Base-by-base conservation (phyloP, 257 asterid genomes). In the Solanum megistacrolobum region DNA sequence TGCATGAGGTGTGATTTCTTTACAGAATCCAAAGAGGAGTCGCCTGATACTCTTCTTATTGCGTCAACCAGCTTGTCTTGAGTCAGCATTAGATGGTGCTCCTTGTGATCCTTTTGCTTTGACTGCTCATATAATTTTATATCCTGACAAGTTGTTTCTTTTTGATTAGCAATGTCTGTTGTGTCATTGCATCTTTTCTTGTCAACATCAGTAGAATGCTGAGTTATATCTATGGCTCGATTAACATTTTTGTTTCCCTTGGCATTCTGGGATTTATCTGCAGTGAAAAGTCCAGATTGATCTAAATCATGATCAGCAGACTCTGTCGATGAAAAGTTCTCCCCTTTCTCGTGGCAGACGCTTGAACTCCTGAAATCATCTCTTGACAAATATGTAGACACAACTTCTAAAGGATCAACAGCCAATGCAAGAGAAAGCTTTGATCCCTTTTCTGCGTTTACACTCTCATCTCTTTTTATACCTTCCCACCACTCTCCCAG, bases 401-500 rank as follows among this genome's bases (percentile, higher is more conserved):
- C 92, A 88, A 93, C 89, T 93, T 94, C 97, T 87, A 93, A 85
- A 36, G 96, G 95, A 87, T 94, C 95, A 90, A 88, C 84, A 84
- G 88, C 91, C 89, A 89, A 82, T 75, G 90, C 52, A 75, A 90
- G 87, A 91, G 91, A 60, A 88, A 92, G 84, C 68, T 68, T 88
- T 20, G 92, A 89, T 85, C 88, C 90, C 88, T 89, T 92, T 87
- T 90, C 91, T 87, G 88, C 87, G 62, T 83, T 87, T 84, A 92
- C 91, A 60, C 71, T 86, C 48, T 83, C 87, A 90, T 90, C 89
- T 88, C 87, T 90, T 27, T 92, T 85, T 93, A 93, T 89, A 76
- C 92, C 97, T 78, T 93, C 95, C 95, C 99, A 93, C 99, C 98
- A 96, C 86, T 96, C 99, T 48, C 92, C 90, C 76, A 96, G 87